Evolutionary conservation across 1,284 basidiomycete species (phyloP).

Genomic region (Microbotryum lychnidis-dioicae): DNA sequence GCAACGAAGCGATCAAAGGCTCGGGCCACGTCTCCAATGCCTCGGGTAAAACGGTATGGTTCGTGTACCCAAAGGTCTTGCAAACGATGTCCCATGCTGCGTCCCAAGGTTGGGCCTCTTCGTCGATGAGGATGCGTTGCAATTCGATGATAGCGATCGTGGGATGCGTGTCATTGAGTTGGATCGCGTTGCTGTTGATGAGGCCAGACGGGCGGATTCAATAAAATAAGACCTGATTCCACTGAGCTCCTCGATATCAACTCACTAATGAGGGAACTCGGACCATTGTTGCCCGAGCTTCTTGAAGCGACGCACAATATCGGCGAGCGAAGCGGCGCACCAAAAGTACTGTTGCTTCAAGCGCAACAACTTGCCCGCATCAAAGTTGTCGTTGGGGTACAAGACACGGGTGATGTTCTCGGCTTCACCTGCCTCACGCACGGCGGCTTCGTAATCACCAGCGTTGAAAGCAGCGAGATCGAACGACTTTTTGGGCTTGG

Average conservation of each 20-base stretch:
- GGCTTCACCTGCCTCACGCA: conserved; percentile 75
- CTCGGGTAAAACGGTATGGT: conserved; percentile 56
- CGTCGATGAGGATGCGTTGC: conserved; percentile 74
- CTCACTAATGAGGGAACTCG: conserved; percentile 60
- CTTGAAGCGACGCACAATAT: conserved; percentile 58
- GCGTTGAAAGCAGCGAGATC: conserved; percentile 88
- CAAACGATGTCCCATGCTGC: conserved; percentile 76
- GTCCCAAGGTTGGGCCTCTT: conserved; percentile 77
- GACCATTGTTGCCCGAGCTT: conserved; percentile 52
- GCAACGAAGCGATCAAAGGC: conserved; percentile 65
- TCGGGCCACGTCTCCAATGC: conserved; percentile 73
- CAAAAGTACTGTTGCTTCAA: conserved; percentile 79
- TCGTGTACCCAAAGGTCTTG: conserved; percentile 87
- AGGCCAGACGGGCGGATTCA: conserved; percentile 28
- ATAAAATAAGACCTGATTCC: conserved; percentile 1
- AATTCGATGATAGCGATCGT: conserved; percentile 88
- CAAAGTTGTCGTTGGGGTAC: conserved; percentile 48
- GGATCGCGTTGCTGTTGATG: conserved; percentile 57
- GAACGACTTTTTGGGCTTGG: conserved; percentile 82
- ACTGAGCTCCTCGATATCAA: background rate
- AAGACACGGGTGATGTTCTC: conserved; percentile 68
- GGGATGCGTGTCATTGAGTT: conserved; percentile 90
- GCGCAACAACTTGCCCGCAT: conserved; percentile 76
- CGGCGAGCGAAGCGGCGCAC: conserved; percentile 67
- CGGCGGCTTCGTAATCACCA: conserved; percentile 79